Conservation (phyloP, 345 rosid genomes). For the Eucalyptus erythrocorys region DNA sequence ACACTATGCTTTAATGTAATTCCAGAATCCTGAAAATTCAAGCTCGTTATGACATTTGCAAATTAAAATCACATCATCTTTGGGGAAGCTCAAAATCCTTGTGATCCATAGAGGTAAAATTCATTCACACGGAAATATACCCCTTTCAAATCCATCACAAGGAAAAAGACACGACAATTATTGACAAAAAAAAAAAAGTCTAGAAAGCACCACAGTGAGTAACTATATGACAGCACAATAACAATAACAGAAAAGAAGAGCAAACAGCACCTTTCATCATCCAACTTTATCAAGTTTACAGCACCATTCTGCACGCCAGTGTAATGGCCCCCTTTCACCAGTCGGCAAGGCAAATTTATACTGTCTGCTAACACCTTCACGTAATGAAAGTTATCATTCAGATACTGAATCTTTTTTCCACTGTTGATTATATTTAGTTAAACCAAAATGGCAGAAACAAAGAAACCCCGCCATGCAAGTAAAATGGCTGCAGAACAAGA, state of each 20-base stretch:
- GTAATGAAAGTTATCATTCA: too few species aligned
- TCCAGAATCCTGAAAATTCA: background rate
- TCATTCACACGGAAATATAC: background rate
- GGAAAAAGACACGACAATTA: background rate
- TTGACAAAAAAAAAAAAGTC: too few species aligned
- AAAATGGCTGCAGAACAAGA: background rate
- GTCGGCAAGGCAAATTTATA: too few species aligned
- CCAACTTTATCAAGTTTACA: too few species aligned
- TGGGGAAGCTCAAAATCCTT: background rate
- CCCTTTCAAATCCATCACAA: background rate
- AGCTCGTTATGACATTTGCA: background rate
- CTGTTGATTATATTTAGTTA: background rate
- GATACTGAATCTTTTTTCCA: too few species aligned
- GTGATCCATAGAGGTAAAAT: background rate
- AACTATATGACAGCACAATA: too few species aligned
- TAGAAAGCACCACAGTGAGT: too few species aligned
- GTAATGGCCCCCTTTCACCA: too few species aligned
- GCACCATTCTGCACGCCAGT: conserved; percentile 32
- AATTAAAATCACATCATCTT: background rate
- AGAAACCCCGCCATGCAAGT: background rate
- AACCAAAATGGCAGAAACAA: background rate
- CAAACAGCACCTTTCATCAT: too few species aligned
- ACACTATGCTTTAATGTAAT: background rate
- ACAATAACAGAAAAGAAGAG: background rate
- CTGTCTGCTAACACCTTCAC: too few species aligned